phyloP scores from a whole-genome alignment of 108 stramenopile species.

The Nannochloropsis gaditana region DNA sequence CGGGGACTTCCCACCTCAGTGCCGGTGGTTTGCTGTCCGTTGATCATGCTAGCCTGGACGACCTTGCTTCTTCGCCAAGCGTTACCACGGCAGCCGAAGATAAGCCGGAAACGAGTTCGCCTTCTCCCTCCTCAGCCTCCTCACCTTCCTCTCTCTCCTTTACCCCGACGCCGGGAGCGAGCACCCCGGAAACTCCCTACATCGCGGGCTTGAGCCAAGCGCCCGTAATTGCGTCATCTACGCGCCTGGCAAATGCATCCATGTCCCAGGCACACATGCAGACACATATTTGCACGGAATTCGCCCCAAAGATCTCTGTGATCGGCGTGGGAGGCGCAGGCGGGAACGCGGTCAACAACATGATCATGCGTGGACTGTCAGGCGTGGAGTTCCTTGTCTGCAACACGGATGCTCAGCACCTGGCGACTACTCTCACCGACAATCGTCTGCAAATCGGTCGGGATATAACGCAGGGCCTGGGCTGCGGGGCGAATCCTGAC shows the following conservation, averaged over 20 bases:
- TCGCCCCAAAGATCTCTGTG: not conserved
- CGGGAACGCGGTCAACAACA: slow-evolving; percentile 64
- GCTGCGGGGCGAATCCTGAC: slow-evolving; percentile 57
- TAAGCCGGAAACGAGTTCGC: not conserved
- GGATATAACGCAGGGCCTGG: slow-evolving; percentile 46
- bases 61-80: not conserved
- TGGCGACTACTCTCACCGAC: slow-evolving; percentile 52
- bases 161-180: not conserved
- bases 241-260: not conserved
- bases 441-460: slow-evolving; percentile 54
- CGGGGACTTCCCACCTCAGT: not conserved
- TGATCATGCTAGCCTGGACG: not conserved
- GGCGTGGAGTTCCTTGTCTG: slow-evolving; percentile 71
- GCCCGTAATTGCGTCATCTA: not conserved
- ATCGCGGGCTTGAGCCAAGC: not conserved
- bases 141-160: not conserved
- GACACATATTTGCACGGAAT: slow-evolving; percentile 10
- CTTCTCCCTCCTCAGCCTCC: not conserved
- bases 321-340: slow-evolving; percentile 42
- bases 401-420: slow-evolving; percentile 59
- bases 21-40: not conserved
- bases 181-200: not conserved
- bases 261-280: slow-evolving; percentile 1
- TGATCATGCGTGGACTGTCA: slow-evolving; percentile 72
- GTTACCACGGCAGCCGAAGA: not conserved